These are phyloP conservation scores for Akanthomyces muscarius DNA, from an alignment of 2,329 filamentous ascomycete genomes.

Conservation along the genomic window DNA sequence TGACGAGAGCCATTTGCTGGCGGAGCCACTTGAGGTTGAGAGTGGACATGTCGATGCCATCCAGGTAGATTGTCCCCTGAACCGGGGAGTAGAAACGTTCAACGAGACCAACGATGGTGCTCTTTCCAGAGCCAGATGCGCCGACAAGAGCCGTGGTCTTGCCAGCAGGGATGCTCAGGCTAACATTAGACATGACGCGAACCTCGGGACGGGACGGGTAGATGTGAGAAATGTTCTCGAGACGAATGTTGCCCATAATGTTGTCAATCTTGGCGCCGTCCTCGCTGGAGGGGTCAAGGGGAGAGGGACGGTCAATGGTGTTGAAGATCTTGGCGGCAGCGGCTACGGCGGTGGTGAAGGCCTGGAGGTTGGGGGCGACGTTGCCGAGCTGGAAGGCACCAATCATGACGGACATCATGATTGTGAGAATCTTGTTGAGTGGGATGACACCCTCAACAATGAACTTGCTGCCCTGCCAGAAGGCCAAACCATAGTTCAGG, in stretches of 20 bases:
- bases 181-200: slow-evolving; percentile 80
- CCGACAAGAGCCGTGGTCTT: slow-evolving; percentile 93
- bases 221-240: slow-evolving; percentile 83
- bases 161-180: slow-evolving; percentile 74
- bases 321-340: slow-evolving; percentile 89
- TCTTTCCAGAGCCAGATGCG: slow-evolving; percentile 91
- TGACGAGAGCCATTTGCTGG: slow-evolving; percentile 87
- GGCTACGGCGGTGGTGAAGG: slow-evolving; percentile 77
- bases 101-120: slow-evolving; percentile 86
- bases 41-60: slow-evolving; percentile 74
- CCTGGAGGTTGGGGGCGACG: slow-evolving; percentile 78
- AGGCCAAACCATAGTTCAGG: slow-evolving; percentile 80
- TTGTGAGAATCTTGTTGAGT: slow-evolving; percentile 72
- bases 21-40: slow-evolving; percentile 89
- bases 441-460: slow-evolving; percentile 61
- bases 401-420: slow-evolving; percentile 87
- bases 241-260: slow-evolving; percentile 73
- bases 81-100: slow-evolving; percentile 94
- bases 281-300: slow-evolving; percentile 69
- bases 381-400: slow-evolving; percentile 89
- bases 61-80: slow-evolving; percentile 70
- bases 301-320: slow-evolving; percentile 85
- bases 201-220: slow-evolving; percentile 93
- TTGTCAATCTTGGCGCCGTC: slow-evolving; percentile 69
- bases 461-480: slow-evolving; percentile 82